phyloP scores from a whole-genome alignment of 176 grass and related monocot species.

The Luzula sylvatica region DNA sequence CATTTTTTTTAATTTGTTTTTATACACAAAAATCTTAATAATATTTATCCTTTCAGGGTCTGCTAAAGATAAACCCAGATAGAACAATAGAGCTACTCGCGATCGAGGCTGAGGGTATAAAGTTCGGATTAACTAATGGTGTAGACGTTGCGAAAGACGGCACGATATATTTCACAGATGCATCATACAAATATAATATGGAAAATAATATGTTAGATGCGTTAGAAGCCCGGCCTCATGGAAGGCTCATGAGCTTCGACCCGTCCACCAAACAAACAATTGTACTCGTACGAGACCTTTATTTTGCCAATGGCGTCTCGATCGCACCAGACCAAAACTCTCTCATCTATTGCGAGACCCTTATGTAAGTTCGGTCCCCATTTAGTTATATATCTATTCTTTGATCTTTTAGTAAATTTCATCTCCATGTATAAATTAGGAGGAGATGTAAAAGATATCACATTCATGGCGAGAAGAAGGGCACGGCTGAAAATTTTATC shows the following conservation, averaged over 20 bases:
- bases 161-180: constrained; percentile 70
- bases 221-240: constrained; percentile 50
- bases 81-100: constrained; percentile 35
- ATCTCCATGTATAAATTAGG: constrained; percentile 12
- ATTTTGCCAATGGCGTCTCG: constrained; percentile 63
- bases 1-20: too few species aligned
- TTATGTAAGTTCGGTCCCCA: constrained; percentile 37
- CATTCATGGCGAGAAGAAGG: constrained; percentile 47
- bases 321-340: constrained; percentile 56
- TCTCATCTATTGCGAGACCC: constrained; percentile 61
- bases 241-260: constrained; percentile 57
- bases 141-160: constrained; percentile 66
- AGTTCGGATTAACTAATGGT: constrained; percentile 58
- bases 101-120: constrained; percentile 42
- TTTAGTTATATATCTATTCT: too few species aligned
- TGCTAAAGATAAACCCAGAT: constrained; percentile 44
- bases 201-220: constrained; percentile 22
- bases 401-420: too few species aligned
- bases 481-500: constrained; percentile 38
- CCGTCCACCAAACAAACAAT: constrained; percentile 35
- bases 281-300: constrained; percentile 52
- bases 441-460: constrained; percentile 67
- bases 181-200: constrained; percentile 48
- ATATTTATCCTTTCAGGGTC: constrained; percentile 26
- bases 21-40: too few species aligned